Base-by-base conservation (phyloP, 352 stramenopile species). In the Blastocystis sp. region DNA sequence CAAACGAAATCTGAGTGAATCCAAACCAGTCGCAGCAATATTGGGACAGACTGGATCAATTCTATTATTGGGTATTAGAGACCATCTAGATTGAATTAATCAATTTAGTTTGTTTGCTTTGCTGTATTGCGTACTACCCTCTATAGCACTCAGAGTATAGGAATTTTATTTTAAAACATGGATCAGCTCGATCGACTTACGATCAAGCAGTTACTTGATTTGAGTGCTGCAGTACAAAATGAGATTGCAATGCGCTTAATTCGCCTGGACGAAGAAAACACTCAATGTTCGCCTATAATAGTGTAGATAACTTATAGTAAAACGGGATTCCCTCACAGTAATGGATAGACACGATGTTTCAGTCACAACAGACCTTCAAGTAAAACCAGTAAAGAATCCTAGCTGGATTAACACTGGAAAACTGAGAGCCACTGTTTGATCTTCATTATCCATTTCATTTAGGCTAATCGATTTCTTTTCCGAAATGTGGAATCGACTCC, bases 1-100 rank as follows among this genome's bases (percentile, higher is more conserved):
- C 73, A 85, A 85, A 85, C 73, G 73, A 85, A 85, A 85, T 85
- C 73, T 85, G 50, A 59, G 13, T 59, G 50, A 59, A 59, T 59
- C 50, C 13, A 59, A 59, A 59, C 50, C 20, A 59, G 50, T 59
- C 50, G 50, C 20, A 59, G 50, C 20, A 59, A 59, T n/a, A 59
- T 59, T n/a, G 20, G 50, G 50, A 59, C 50, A 59, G 13, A n/a
- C 20, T 59, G 11, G 50, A 59, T 59, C 50, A 59, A 59, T 59
- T n/a, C 13, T 59, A 59, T n/a, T 59, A 59, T n/a, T 59, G 20
- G 50, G 20, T n/a, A 59, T 59, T 59, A n/a, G 50, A n/a, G 50
- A 13, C 50, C 50, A 13, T 59, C 50, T 1, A 34, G 30, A 34
- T 34, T 34, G 30, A 34, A 34, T 34, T 34, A 34, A 70, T 16